phyloP scores from a whole-genome alignment of 2,329 filamentous ascomycete species.

The Nigrospora osmanthi region DNA sequence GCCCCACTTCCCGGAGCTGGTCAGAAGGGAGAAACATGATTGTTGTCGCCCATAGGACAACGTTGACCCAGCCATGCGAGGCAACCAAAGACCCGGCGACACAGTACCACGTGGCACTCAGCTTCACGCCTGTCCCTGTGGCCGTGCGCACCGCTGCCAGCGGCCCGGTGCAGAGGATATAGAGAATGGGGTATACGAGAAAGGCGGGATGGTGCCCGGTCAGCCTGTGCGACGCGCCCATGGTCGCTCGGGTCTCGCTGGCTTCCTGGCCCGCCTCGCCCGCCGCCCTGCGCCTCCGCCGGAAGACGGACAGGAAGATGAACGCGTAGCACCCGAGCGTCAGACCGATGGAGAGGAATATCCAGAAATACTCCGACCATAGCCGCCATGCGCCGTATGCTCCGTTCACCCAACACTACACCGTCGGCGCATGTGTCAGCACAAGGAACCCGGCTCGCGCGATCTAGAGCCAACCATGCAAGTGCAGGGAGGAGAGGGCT shows the following conservation, averaged over 20 bases:
- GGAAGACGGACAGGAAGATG: background rate
- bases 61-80: background rate
- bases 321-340: background rate
- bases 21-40: background rate
- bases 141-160: background rate
- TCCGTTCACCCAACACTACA: slow-evolving; percentile 4
- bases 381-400: background rate
- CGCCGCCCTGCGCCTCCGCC: background rate
- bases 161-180: background rate
- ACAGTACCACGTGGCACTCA: background rate
- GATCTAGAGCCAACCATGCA: background rate
- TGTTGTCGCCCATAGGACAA: background rate
- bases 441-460: background rate
- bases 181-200: slow-evolving; percentile 1
- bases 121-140: background rate
- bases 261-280: background rate
- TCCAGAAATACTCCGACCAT: slow-evolving; percentile 5
- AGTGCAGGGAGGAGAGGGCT: background rate
- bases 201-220: background rate
- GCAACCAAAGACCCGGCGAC: background rate
- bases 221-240: background rate
- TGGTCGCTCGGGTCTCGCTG: slow-evolving; percentile 8
- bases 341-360: slow-evolving; percentile 1
- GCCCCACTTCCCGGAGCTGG: background rate
- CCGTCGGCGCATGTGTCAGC: background rate